Evolutionary conservation across 805 yeast genomes (phyloP), one percentile per base, ranked within the genome.

Genomic region (Brettanomyces naardenensis): DNA sequence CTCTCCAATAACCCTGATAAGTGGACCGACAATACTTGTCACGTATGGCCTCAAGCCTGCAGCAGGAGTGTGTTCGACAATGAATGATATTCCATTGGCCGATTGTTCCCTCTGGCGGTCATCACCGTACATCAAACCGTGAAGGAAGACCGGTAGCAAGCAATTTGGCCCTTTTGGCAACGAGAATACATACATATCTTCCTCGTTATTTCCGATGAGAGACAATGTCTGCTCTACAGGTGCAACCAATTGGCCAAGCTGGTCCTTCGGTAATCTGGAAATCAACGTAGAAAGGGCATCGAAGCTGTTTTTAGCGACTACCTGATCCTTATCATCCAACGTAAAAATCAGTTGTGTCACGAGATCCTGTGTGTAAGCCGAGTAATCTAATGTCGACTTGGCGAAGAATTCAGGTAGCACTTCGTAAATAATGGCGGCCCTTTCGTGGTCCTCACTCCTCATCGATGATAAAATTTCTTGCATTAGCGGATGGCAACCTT

Each of bases 1-100:
- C 61, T 92, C 99, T 54, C 99, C 98, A 54, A 90, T 85, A 40
- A 90, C 95, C 70, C 99, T 87, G 62, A 92, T 92, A 54, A 92
- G 71, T 28, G 98, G 98, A 64, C 99, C 99, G 20, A 96, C 89
- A 45, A 94, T 86, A 20, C 78, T 78, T 6, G 97, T 90, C 18
- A 94, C 95, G 61, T 80, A 85, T 25, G 95, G 85, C 59, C 79
- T 84, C 61, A 92, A 73, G 42, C 73, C 77, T 9, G 74, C 68
- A n/a, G 92, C 79, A 17, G 92, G 92, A 0, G 97, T 85, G 51
- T 87, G 78, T 33, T 80, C 82, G 33, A 89, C 83, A 41, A 92
- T 65, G 52, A 80, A 89, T 4, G 95, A 92, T 52, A 92, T 86
- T 40, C 87, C 96, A 53, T 80, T 64, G 0, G 98, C 97, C 22